Evolutionary conservation across 106 monocot genomes (phyloP), one percentile per base, ranked within the genome.

Genomic region (Dioscorea dumetorum): DNA sequence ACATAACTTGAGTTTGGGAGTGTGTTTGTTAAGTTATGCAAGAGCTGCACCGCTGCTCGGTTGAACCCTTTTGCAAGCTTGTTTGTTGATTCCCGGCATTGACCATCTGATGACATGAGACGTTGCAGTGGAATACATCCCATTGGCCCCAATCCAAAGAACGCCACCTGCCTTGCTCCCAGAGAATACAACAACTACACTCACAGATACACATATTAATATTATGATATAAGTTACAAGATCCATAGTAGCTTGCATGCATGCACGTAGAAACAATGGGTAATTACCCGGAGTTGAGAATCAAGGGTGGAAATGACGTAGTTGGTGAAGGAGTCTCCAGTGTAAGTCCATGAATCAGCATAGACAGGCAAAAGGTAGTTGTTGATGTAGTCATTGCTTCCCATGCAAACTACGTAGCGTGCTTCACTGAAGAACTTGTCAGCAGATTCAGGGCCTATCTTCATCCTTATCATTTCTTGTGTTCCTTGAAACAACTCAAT

Each of bases 381-480:
- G 77, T 95, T 95, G 85, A 95, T 95, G 85, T 82, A 95, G 74
- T 95, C 95, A 57, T 95, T 95, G 80, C 91, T 91, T 2, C 95
- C 95, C 77, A 95, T 13, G 14, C 82, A 81, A 0, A 88, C 91
- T 4, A 88, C 80, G 24, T 91, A 95, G 20, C 34, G 79, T 49
- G 91, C 70, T 68, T 82, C 78, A 0, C 2, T n/a, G 76, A 95
- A 95, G 77, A 95, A 88, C 48, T 71, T 77, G 18, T 78, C 63
- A 28, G 91, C 86, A 3, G 79, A 77, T 50, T 77, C 62, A 1
- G 52, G 18, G 2, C 91, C 95, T 10, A 88, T 78, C 76, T 95
- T 88, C 78, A 54, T 72, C 79, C 68, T 75, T 64, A 95, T 84
- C 80, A 91, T 48, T 66, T 82, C 73, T 28, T 88, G 91, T 11